A percentile compares a stretch with the other conserved stretches of the same genome.
These are phyloP conservation scores for Fusarium beomiforme DNA, from an alignment of 2,329 filamentous ascomycete species.

Conservation along the genomic window DNA sequence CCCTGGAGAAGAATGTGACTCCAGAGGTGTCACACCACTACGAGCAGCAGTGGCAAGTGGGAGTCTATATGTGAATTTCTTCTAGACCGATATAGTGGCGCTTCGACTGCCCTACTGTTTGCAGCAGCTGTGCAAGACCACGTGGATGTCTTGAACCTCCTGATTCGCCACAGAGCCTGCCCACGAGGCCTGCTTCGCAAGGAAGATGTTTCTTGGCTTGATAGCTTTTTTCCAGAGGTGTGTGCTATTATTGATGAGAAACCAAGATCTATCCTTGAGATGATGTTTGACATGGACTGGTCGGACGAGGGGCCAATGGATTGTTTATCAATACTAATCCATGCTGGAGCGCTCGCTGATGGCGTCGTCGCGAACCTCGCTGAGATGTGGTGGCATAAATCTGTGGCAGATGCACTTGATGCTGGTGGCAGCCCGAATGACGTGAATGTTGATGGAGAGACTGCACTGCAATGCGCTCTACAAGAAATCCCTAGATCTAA, in stretches of 20 bases:
- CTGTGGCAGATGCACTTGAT: fast-evolving
- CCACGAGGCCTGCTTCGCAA: fast-evolving
- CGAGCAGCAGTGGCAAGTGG: fast-evolving
- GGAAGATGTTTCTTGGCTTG: no score
- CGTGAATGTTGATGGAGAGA: fast-evolving
- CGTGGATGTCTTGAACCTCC: fast-evolving
- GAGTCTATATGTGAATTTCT: fast-evolving
- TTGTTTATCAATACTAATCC: no score
- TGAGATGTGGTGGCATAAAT: fast-evolving
- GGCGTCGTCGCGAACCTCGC: fast-evolving
- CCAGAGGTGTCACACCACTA: fast-evolving
- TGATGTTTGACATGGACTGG: no score
- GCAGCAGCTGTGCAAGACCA: fast-evolving
- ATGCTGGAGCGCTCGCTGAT: no score
- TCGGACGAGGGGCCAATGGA: no score
- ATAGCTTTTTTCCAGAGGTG: no score
- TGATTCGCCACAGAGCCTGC: fast-evolving
- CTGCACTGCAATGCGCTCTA: fast-evolving
- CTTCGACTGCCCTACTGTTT: fast-evolving
- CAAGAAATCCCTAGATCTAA: no score
- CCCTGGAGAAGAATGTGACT: fast-evolving
- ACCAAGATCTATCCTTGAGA: no score
- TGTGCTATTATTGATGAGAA: no score
- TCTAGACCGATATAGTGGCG: fast-evolving
- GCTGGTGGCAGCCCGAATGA: fast-evolving